Conservation (phyloP, 345 rosid genomes). For the Balakata baccata region DNA sequence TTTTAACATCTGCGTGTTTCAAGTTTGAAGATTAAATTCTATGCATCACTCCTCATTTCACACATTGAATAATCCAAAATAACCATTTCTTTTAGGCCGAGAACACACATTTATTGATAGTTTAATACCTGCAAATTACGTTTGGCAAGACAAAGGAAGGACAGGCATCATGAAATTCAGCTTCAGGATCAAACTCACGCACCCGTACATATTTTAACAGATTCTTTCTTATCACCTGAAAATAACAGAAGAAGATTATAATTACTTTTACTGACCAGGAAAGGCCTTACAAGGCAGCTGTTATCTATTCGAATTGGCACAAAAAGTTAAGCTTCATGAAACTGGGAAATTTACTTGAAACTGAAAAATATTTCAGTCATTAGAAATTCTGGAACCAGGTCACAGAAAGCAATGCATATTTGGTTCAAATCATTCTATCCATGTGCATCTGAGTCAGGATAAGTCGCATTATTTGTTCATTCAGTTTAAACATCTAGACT, state of each 20-base stretch:
- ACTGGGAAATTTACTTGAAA: background rate
- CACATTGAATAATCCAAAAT: background rate
- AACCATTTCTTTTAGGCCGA: background rate
- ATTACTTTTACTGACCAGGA: background rate
- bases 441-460: background rate
- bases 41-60: background rate
- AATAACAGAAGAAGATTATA: constrained; percentile 14
- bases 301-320: background rate
- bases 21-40: background rate
- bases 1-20: background rate
- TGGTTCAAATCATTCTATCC: background rate
- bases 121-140: constrained; percentile 76
- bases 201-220: constrained; percentile 68
- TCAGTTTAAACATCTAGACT: background rate
- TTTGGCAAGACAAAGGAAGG: constrained; percentile 71
- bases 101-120: background rate
- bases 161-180: constrained; percentile 62
- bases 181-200: constrained; percentile 79
- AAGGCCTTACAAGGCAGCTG: constrained; percentile 4
- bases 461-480: background rate
- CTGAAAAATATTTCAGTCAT: background rate
- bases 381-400: background rate
- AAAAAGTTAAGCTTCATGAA: background rate
- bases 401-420: background rate
- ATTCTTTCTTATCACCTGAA: constrained; percentile 76